Evolutionary conservation across 1,284 basidiomycete genomes (phyloP).

Genomic region (Cryptococcus hybrid): DNA sequence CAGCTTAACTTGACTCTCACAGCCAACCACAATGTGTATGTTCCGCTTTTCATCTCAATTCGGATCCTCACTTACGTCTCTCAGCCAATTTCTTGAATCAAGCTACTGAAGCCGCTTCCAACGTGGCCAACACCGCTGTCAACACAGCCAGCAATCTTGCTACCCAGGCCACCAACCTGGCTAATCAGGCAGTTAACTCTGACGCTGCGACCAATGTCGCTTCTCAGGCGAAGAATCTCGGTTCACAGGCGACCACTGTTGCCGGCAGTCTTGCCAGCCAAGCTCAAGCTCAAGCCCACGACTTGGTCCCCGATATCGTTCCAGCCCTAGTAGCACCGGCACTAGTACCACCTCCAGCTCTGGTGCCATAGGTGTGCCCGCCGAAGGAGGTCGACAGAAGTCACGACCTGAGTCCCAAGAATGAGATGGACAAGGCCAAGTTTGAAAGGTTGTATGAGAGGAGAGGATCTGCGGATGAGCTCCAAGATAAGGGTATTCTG

Average conservation of each 20-base stretch:
- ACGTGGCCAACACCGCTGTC: conserved; percentile 25
- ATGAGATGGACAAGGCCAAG: conserved; percentile 43
- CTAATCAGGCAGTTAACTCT: conserved; percentile 37
- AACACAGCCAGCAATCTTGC: conserved; percentile 29
- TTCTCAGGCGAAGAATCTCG: conserved; percentile 26
- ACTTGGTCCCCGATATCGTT: conserved; percentile 30
- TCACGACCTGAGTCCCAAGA: conserved; percentile 34
- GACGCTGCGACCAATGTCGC: conserved; percentile 26
- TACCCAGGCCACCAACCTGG: conserved; percentile 24
- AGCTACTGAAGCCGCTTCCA: conserved; percentile 31
- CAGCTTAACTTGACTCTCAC: background rate
- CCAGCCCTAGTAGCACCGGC: conserved; percentile 20
- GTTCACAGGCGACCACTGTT: conserved; percentile 19
- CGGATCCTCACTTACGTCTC: background rate
- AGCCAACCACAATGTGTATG: background rate
- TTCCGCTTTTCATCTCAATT: background rate
- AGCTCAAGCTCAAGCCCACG: conserved; percentile 38
- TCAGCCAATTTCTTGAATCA: conserved; percentile 39
- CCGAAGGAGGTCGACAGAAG: conserved; percentile 31
- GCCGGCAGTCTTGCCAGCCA: conserved; percentile 31
- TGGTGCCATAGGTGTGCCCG: too few species aligned
- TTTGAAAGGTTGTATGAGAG: conserved; percentile 62
- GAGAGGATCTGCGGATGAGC: conserved; percentile 62
- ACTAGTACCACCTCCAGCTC: background rate
- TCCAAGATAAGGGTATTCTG: conserved; percentile 70